Conservation (phyloP, 148 eudicot species). For the Vaccinium macrocarpon region DNA sequence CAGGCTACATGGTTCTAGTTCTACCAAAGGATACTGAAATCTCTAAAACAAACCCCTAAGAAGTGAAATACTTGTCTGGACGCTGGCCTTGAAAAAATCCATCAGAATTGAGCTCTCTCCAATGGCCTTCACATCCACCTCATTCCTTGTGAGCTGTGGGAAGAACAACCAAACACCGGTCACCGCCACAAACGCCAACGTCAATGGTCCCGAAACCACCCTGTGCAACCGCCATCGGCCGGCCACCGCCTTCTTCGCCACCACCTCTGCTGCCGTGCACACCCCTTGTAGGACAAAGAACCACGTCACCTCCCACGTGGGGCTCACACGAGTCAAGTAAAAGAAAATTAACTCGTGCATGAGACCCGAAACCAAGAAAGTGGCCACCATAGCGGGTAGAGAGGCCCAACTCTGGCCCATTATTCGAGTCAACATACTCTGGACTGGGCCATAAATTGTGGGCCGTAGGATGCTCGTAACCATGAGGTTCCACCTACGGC, state of each 20-base stretch:
- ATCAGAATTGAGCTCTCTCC: constrained; percentile 33
- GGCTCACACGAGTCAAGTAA: constrained; percentile 42
- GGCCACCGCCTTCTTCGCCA: constrained; percentile 32
- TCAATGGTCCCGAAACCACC: constrained; percentile 40
- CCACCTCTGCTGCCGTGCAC: constrained; percentile 39
- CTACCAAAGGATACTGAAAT: constrained; percentile 4
- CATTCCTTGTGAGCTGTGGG: constrained; percentile 48
- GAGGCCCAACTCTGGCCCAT: constrained; percentile 25
- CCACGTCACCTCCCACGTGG: constrained; percentile 71
- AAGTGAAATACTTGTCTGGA: background rate
- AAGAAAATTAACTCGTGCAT: constrained; percentile 57
- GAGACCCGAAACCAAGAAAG: constrained; percentile 54
- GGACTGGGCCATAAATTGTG: constrained; percentile 40
- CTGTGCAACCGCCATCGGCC: constrained; percentile 27
- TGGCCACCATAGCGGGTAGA: constrained; percentile 22
- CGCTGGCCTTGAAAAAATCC: constrained; percentile 20
- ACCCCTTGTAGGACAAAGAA: constrained; percentile 56
- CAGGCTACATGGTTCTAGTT: background rate
- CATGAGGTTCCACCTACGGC: constrained; percentile 70
- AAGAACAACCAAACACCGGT: constrained; percentile 57
- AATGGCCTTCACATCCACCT: constrained; percentile 34
- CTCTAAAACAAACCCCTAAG: background rate
- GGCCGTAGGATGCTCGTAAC: constrained; percentile 44
- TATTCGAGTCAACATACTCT: constrained; percentile 7
- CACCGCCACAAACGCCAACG: constrained; percentile 44